Evolutionary conservation across 1,284 basidiomycete genomes (phyloP).

Genomic region (Agaricales sp.): DNA sequence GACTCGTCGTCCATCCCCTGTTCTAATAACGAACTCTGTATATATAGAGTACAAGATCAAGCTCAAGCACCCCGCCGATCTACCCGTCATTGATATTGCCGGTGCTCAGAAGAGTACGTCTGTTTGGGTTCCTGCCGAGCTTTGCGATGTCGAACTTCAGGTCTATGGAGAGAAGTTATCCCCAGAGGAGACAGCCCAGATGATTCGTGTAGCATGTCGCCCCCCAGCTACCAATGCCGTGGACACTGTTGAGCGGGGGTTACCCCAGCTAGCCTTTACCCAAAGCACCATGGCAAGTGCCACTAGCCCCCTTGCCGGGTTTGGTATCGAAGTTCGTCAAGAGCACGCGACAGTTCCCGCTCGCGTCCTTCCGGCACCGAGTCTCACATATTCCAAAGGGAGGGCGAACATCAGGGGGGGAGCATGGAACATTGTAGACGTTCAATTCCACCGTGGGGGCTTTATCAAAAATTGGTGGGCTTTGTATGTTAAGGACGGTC

Average conservation of each 20-base stretch:
- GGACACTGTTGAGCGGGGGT: slow-evolving; percentile 44
- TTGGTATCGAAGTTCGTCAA: slow-evolving; percentile 41
- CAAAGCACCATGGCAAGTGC: slow-evolving; percentile 16
- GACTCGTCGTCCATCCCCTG: neutral
- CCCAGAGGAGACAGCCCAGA: slow-evolving; percentile 41
- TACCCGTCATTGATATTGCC: slow-evolving; percentile 53
- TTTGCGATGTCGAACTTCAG: slow-evolving; percentile 53
- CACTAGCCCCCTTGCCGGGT: slow-evolving; percentile 27
- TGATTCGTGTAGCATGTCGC: slow-evolving; percentile 57
- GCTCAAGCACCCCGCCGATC: slow-evolving; percentile 34
- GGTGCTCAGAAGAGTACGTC: slow-evolving; percentile 23
- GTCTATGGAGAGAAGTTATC: slow-evolving; percentile 37
- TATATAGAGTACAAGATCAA: slow-evolving; percentile 44
- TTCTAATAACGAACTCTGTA: neutral
- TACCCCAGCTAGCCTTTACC: slow-evolving; percentile 41
- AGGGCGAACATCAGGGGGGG: slow-evolving; percentile 37
- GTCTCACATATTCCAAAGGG: slow-evolving; percentile 40
- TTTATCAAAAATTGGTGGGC: slow-evolving; percentile 46
- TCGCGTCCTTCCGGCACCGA: slow-evolving; percentile 49
- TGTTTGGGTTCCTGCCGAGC: slow-evolving; percentile 50
- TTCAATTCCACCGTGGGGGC: slow-evolving; percentile 49
- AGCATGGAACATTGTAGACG: slow-evolving; percentile 63
- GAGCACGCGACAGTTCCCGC: slow-evolving; percentile 54
- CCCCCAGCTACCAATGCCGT: slow-evolving; percentile 46
- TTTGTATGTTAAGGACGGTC: slow-evolving; percentile 44